Conservation (phyloP, 345 rosid species). For the Eucalyptus cloeziana region DNA sequence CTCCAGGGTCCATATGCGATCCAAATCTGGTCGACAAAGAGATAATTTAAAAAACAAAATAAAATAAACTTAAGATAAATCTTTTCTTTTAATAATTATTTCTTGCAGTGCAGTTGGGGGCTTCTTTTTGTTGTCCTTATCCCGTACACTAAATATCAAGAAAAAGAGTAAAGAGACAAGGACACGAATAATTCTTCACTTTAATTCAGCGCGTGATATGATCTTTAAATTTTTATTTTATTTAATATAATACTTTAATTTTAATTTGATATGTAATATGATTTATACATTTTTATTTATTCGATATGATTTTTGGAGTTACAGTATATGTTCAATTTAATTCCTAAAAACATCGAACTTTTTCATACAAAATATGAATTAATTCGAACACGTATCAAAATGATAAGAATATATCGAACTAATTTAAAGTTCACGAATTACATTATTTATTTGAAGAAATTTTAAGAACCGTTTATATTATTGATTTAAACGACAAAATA, state of each 20-base stretch:
- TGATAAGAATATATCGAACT: too few species aligned
- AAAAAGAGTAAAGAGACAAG: background rate
- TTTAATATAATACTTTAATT: rapidly evolving
- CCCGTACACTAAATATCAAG: background rate
- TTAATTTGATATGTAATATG: too few species aligned
- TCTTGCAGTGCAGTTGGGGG: background rate
- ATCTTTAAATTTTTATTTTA: too few species aligned
- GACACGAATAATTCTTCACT: background rate
- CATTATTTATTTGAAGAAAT: too few species aligned
- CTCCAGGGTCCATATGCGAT: background rate
- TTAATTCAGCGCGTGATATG: background rate
- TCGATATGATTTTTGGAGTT: too few species aligned
- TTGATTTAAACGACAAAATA: too few species aligned
- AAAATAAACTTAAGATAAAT: background rate
- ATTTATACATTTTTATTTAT: too few species aligned
- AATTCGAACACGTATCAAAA: background rate
- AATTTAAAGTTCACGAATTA: too few species aligned
- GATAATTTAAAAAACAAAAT: too few species aligned
- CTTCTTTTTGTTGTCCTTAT: background rate
- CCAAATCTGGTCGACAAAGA: background rate
- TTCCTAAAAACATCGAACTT: rapidly evolving
- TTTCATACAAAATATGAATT: too few species aligned
- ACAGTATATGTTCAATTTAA: too few species aligned
- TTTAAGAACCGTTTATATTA: too few species aligned
- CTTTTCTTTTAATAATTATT: background rate